Evolutionary conservation across 1,139 yeast species (phyloP).

Genomic region (Zygosaccharomyces pseudobailii): DNA sequence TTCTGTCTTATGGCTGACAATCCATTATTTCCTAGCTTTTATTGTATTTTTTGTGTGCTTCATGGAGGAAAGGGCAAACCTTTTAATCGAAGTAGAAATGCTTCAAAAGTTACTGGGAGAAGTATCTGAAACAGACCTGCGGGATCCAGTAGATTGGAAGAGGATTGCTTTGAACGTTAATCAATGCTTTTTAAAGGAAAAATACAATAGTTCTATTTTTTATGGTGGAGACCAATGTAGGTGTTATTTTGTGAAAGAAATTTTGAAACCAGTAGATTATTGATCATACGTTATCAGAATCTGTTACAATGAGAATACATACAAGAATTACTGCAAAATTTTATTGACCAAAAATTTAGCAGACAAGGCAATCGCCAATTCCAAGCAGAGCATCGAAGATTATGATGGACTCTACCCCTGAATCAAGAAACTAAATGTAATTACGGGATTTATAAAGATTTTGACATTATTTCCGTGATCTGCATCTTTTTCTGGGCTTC

Average conservation of each 20-base stretch:
- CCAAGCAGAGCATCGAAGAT: no score
- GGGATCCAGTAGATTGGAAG: background rate
- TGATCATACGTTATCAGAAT: background rate
- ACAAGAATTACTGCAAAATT: no score
- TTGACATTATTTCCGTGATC: background rate
- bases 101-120: background rate
- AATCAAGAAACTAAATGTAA: background rate
- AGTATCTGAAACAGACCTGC: background rate
- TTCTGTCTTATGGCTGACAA: background rate
- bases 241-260: background rate
- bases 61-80: background rate
- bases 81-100: background rate
- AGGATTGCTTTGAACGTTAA: background rate
- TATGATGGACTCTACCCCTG: no score
- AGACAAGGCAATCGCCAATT: no score
- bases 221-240: background rate
- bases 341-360: no score
- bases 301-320: background rate
- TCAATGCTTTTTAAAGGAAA: background rate
- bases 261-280: background rate
- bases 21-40: background rate
- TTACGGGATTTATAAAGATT: background rate
- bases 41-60: background rate
- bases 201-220: background rate
- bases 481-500: background rate